Conservation (phyloP, 495 filamentous ascomycete species). For the Tuber brumale region DNA sequence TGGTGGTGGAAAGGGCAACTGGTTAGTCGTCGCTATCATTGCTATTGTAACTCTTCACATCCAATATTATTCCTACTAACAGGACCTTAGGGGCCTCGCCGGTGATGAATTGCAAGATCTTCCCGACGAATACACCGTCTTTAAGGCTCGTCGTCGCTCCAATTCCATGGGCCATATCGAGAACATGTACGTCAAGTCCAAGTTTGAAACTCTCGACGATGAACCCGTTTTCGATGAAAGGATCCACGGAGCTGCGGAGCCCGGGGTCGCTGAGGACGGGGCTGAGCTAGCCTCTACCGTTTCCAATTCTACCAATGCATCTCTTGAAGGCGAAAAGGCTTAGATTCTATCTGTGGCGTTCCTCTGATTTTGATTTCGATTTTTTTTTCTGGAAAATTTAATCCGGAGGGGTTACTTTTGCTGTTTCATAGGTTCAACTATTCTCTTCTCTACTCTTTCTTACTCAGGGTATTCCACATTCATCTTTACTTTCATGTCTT, state of each 20-base stretch:
- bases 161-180: constrained; percentile 70
- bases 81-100: constrained; percentile 57
- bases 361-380: constrained; percentile 14
- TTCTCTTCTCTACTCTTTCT: background rate
- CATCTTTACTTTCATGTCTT: background rate
- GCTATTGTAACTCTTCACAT: background rate
- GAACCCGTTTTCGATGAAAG: constrained; percentile 88
- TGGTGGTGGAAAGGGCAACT: constrained; percentile 86
- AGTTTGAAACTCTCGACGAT: constrained; percentile 75
- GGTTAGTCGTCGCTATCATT: constrained; percentile 52
- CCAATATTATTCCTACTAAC: constrained; percentile 13
- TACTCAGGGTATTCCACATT: background rate
- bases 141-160: constrained; percentile 82
- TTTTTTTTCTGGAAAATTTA: constrained; percentile 21
- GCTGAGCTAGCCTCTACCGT: constrained; percentile 44
- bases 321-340: constrained; percentile 37
- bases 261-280: constrained; percentile 48
- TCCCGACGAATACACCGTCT: constrained; percentile 62
- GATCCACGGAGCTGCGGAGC: constrained; percentile 55
- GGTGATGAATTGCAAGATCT: constrained; percentile 74
- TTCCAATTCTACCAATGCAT: constrained; percentile 30
- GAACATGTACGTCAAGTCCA: constrained; percentile 65
- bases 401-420: background rate
- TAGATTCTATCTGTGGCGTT: constrained; percentile 28
- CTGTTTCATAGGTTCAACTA: constrained; percentile 3